Evolutionary conservation across 305 asterid species (phyloP), one percentile per base, ranked within the genome.

Genomic region (Fraxinus velutina): DNA sequence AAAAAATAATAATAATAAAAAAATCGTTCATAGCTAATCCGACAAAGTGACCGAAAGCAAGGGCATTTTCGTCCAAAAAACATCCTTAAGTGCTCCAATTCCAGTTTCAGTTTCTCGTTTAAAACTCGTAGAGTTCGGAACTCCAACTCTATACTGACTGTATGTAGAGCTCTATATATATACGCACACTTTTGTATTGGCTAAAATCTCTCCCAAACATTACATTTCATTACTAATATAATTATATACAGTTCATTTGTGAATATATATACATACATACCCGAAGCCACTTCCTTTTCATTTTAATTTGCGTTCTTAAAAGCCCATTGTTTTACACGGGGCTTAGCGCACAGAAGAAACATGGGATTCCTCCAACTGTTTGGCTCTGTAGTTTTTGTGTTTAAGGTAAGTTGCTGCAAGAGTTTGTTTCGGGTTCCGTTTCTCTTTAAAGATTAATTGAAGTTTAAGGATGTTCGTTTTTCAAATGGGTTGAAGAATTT

Each of bases 331-430:
- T 70, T 57, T 81, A 77, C 36, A 15, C 83, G 86, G 90, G 90
- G 79, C 79, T 52, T 27, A 8, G 71, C 77, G 15, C 76, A 62
- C 72, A 77, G 75, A 80, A 82, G 77, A 79, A 80, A 66, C 80
- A 83, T 81, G 89, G 76, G 75, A 68, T 19, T 57, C 74, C 68
- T 84, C 77, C 83, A 52, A 52, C 19, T 52, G 62, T 52, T 52
- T 52, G 21, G 22, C 62, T 52, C 3, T 52, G 62, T 83, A 1
- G 60, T 85, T 79, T 84, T 83, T 75, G 12, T 87, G 81, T 79
- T 90, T 34, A 82, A 76, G 92, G 96, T 91, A 85, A 84, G 90
- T 86, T 6, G 42, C 52, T 10, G 77, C 64, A 37, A 75, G 62
- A n/a, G 70, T 71, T n/a, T 50, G 19, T 50, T 50, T 50, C n/a